A percentile compares a stretch with the other conserved stretches of the same genome.
These are phyloP conservation scores for Lithohypha guttulata DNA, from an alignment of 2,329 filamentous ascomycete genomes.

Conservation along the genomic window DNA sequence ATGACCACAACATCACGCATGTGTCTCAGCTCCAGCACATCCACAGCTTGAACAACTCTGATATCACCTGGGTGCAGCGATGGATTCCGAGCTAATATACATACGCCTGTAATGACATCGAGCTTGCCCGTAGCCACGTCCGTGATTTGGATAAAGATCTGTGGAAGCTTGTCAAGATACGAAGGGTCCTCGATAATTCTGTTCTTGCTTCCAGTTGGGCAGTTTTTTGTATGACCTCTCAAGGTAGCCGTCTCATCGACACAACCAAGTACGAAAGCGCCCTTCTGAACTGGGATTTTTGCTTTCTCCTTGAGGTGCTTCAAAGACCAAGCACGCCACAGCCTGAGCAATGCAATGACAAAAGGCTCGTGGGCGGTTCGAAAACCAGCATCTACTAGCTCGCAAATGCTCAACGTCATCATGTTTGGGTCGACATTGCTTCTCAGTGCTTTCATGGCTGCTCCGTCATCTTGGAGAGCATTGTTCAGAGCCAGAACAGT, in stretches of 20 bases:
- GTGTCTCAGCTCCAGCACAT: constrained; percentile 61
- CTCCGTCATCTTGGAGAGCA: constrained; percentile 55
- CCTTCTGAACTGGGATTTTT: constrained; percentile 66
- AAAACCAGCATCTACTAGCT: constrained; percentile 72
- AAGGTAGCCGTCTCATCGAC: constrained; percentile 74
- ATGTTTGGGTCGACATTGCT: constrained; percentile 78
- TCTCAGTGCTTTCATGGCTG: constrained; percentile 58
- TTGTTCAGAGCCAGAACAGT: constrained; percentile 59
- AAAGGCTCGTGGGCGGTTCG: constrained; percentile 68
- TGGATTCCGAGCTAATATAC: constrained; percentile 80
- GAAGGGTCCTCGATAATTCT: constrained; percentile 27
- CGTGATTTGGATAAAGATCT: constrained; percentile 81
- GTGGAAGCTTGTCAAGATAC: constrained; percentile 49
- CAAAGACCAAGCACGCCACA: constrained; percentile 84
- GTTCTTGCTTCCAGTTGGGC: constrained; percentile 25
- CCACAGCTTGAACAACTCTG: constrained; percentile 72
- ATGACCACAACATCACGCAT: constrained; percentile 80
- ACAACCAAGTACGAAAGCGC: constrained; percentile 79
- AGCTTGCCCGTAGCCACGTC: constrained; percentile 46
- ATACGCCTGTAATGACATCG: constrained; percentile 61
- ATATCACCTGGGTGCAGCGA: constrained; percentile 90
- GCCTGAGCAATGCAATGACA: constrained; percentile 60
- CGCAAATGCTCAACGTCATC: constrained; percentile 61
- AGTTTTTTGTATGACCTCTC: constrained; percentile 54
- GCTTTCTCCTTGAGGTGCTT: constrained; percentile 90